Evolutionary conservation across 2,329 filamentous ascomycete genomes (phyloP).

Genomic region (Pseudogymnoascus sp.): DNA sequence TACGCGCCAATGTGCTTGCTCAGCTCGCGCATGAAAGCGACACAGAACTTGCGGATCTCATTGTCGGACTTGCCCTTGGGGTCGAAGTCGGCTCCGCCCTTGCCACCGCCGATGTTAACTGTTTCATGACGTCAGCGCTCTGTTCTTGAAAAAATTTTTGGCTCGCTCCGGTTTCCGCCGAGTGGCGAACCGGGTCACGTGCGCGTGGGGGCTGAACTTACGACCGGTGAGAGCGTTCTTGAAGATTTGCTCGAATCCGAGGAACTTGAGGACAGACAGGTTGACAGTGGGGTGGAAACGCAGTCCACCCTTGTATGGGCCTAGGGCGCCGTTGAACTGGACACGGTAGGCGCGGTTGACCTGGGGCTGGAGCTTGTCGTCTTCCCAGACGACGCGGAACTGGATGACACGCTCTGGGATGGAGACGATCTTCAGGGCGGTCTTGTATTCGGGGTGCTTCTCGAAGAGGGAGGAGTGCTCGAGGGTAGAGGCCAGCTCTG

Average conservation of each 20-base stretch:
- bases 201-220: constrained; percentile 41
- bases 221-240: constrained; percentile 96
- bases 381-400: constrained; percentile 95
- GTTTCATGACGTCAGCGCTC: constrained; percentile 8
- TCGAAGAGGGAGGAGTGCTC: constrained; percentile 89
- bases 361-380: constrained; percentile 81
- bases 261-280: constrained; percentile 80
- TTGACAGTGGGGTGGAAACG: constrained; percentile 89
- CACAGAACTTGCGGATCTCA: constrained; percentile 96
- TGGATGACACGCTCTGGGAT: constrained; percentile 94
- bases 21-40: constrained; percentile 91
- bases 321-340: constrained; percentile 96
- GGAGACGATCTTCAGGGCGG: constrained; percentile 75
- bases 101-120: constrained; percentile 94
- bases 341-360: constrained; percentile 95
- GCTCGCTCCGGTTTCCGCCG: neutral
- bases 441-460: constrained; percentile 90
- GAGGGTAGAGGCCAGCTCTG: constrained; percentile 90
- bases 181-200: neutral
- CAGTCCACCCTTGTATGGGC: constrained; percentile 96
- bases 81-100: constrained; percentile 97
- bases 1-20: constrained; percentile 93
- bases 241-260: constrained; percentile 99
- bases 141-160: neutral
- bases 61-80: constrained; percentile 97